A percentile compares a stretch with the other conserved stretches of the same genome.
Conservation (phyloP, 75 land plant species). For the Larix kaempferi region DNA sequence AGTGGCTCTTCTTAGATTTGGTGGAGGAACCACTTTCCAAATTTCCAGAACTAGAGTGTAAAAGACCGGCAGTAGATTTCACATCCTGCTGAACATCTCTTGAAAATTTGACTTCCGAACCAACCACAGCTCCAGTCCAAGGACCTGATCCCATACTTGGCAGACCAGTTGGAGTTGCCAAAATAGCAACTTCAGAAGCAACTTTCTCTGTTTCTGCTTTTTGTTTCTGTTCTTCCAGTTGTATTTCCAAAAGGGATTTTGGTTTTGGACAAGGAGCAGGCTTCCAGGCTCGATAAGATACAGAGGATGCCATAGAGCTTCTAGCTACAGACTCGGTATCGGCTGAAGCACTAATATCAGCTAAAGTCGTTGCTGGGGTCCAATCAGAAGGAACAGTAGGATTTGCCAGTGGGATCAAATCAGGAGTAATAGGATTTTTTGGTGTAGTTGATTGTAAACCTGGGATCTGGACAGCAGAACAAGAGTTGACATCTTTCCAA, state of each 20-base stretch:
- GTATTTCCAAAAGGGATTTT: slow-evolving; percentile 76
- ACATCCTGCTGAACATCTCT: slow-evolving; percentile 11
- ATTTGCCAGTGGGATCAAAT: background rate
- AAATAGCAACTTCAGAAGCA: slow-evolving; percentile 14
- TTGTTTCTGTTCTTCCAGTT: slow-evolving; percentile 59
- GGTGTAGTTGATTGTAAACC: background rate
- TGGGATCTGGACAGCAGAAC: background rate
- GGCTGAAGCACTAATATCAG: background rate
- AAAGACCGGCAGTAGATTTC: background rate
- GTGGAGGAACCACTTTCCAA: background rate
- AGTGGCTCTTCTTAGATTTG: slow-evolving; percentile 44
- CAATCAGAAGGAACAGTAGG: background rate
- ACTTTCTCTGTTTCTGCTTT: slow-evolving; percentile 24
- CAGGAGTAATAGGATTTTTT: background rate
- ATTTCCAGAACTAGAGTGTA: slow-evolving; percentile 2
- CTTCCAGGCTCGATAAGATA: slow-evolving; percentile 54
- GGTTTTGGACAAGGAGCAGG: slow-evolving; percentile 57
- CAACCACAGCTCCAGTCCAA: slow-evolving; percentile 13
- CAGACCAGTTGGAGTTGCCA: background rate
- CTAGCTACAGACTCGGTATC: slow-evolving; percentile 11
- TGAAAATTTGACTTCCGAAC: slow-evolving; percentile 16
- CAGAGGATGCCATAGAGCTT: background rate
- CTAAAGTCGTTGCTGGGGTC: background rate
- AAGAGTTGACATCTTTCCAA: background rate
- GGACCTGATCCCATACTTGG: slow-evolving; percentile 11